Conservation (phyloP, 208 protist genomes). For the Acanthamoeba pearcei region DNA sequence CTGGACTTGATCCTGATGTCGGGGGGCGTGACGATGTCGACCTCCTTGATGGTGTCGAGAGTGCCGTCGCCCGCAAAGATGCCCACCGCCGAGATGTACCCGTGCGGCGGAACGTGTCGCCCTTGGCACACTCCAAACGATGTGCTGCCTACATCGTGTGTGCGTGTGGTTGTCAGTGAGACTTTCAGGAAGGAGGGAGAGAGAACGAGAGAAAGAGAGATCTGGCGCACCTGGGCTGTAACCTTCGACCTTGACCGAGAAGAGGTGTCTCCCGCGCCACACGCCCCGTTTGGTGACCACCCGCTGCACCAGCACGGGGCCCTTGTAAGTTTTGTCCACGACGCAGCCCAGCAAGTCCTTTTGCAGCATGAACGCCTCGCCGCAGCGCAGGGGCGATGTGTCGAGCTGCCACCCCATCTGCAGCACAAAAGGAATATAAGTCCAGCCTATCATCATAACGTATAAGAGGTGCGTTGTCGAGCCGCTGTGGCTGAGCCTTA, state of each 20-base stretch:
- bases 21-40: background rate
- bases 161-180: too few relatives aligned
- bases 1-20: background rate
- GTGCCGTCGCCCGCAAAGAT: conserved; percentile 16
- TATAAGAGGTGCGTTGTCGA: background rate
- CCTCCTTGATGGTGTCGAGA: background rate
- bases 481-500: background rate
- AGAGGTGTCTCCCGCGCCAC: conserved; percentile 31
- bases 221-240: background rate
- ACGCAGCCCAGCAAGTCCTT: background rate
- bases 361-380: background rate
- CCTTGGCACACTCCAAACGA: conserved; percentile 7
- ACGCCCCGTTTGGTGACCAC: conserved; percentile 16
- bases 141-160: background rate
- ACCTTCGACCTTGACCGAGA: conserved; percentile 4
- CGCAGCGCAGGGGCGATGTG: conserved; percentile 1
- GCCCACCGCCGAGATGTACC: background rate
- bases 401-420: conserved; percentile 27
- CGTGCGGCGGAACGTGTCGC: background rate
- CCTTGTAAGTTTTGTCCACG: background rate
- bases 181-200: too few relatives aligned
- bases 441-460: background rate
- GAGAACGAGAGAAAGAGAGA: background rate
- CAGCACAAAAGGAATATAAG: background rate
- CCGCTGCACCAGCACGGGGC: conserved; percentile 26